A percentile compares a stretch with the other conserved stretches of the same genome.
phyloP scores from a whole-genome alignment of 257 asterid species.

The Cynanchum wilfordii region DNA sequence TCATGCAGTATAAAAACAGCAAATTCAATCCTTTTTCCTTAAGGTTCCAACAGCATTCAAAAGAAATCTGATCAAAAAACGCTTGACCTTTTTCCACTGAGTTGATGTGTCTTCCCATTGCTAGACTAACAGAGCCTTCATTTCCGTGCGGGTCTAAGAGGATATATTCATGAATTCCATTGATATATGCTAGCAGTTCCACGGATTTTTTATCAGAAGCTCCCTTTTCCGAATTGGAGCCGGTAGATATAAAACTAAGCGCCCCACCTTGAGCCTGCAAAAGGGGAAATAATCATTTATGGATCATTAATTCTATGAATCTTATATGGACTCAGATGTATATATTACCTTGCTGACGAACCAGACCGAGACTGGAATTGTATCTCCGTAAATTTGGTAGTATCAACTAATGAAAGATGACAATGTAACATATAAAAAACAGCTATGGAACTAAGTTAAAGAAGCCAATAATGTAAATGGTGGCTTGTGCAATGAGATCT shows the following conservation, averaged over 20 bases:
- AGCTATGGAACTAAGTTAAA: neutral
- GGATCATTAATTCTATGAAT: neutral
- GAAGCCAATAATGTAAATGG: neutral
- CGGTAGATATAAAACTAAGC: constrained; percentile 48
- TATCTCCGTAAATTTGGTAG: constrained; percentile 42
- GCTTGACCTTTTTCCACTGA: constrained; percentile 59
- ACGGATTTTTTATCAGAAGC: constrained; percentile 29
- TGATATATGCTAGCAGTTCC: constrained; percentile 54
- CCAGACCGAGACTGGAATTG: constrained; percentile 68
- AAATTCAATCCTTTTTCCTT: too few relatives aligned
- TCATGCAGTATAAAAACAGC: constrained; percentile 27
- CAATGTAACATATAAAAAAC: neutral
- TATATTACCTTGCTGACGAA: constrained; percentile 82
- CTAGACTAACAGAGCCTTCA: constrained; percentile 30
- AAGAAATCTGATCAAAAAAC: neutral
- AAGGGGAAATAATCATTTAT: too few relatives aligned
- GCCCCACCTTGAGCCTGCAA: constrained; percentile 75
- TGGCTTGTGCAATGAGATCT: neutral
- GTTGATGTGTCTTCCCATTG: constrained; percentile 21
- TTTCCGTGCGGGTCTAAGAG: constrained; percentile 49
- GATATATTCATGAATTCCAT: constrained; percentile 59
- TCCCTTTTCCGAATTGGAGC: constrained; percentile 29
- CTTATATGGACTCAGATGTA: too few relatives aligned
- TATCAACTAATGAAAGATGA: too few relatives aligned
- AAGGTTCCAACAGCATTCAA: neutral